Evolutionary conservation across 2,329 filamentous ascomycete species (phyloP), one percentile per base, ranked within the genome.

Genomic region (Diaporthe vaccinii): DNA sequence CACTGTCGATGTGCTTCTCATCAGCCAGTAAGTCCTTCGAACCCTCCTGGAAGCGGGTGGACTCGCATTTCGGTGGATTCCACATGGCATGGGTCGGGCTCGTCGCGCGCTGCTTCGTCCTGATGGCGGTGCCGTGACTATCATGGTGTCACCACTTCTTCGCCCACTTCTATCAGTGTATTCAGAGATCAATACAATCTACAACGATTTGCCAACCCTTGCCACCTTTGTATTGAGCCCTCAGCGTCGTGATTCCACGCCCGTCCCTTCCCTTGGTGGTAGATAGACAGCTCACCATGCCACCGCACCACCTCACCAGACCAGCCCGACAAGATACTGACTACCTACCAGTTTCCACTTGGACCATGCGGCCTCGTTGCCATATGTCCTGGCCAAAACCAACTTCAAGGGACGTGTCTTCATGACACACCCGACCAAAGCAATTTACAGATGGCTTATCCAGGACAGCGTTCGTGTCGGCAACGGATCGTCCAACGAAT

Each of bases 381-480:
- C 97, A 59, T 99, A 98, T 83, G 97, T 99, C 76, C 90, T 99
- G 78, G 94, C 96, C 78, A 99, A 99, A 87, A 98, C 97, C 51
- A 98, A 98, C 84, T 99, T 99, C 87, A 93, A 94, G 78, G 97
- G 97, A 67, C 92, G 96, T 31, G 96, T 98, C 76, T 98, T 98
- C 87, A 99, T 98, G 96, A 99, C 97, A 70, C 97, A 99, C 87
- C 95, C 97, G 2, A 99, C 97, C 62, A 98, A 99, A 84, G 97
- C 97, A 80, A 99, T 99, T 83, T 99, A 99, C 90, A 98, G 98
- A 86, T 98, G 97, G 96, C 91, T 98, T 70, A 98, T 98, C 77
- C 95, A 98, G 84, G 97, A 99, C 85, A 98, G 95, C 79, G 95
- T 99, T 59, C 93, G 97, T 75, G 96, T 99, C 41, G 93, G 93